phyloP scores from a whole-genome alignment of 345 rosid genomes.

The Atalantia buxifolia region DNA sequence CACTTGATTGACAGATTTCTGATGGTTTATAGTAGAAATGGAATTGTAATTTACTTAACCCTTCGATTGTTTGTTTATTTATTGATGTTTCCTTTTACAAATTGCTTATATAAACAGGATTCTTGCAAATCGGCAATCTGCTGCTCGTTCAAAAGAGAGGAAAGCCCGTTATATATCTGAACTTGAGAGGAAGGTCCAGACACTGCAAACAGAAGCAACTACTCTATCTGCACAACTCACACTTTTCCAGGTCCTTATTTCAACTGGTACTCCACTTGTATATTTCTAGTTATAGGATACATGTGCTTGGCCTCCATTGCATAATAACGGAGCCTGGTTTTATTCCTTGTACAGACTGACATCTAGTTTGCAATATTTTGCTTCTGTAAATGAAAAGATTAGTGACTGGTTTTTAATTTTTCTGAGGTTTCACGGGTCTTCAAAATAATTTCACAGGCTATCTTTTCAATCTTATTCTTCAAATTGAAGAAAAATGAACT shows the following conservation, averaged over 20 bases:
- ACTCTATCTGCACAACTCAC: conserved; percentile 85
- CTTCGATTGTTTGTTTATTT: background rate
- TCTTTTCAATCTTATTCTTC: conserved; percentile 3
- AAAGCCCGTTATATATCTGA: conserved; percentile 76
- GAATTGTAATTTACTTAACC: background rate
- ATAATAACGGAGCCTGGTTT: background rate
- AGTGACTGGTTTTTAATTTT: background rate
- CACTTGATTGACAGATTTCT: background rate
- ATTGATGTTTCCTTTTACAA: background rate
- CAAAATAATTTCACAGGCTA: background rate
- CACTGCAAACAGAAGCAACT: conserved; percentile 90
- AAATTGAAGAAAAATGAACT: background rate
- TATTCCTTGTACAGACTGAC: background rate
- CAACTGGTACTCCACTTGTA: background rate
- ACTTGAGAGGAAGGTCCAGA: conserved; percentile 83
- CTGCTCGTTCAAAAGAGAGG: conserved; percentile 91
- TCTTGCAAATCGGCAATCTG: conserved; percentile 87
- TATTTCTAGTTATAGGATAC: background rate
- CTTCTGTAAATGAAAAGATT: background rate
- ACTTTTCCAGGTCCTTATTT: conserved; percentile 60
- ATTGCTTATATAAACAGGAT: conserved; percentile 40
- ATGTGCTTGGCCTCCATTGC: background rate
- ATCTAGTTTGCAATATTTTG: background rate
- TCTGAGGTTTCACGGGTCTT: background rate
- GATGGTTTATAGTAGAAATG: background rate